Evolutionary conservation across 2,329 filamentous ascomycete genomes (phyloP).

Genomic region (Colletotrichum paranaense): DNA sequence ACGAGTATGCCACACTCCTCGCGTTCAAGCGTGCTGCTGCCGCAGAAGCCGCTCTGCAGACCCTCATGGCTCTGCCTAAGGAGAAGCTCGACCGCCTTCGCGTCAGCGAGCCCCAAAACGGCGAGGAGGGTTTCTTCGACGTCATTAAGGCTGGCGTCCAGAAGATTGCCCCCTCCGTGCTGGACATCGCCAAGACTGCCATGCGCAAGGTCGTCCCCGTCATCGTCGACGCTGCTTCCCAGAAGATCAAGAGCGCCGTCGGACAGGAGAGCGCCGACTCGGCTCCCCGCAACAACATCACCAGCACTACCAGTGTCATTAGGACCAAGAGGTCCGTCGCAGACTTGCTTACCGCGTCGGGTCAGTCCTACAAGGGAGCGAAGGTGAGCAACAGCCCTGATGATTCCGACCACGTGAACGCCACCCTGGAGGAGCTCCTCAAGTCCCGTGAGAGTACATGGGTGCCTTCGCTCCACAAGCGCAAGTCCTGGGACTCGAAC

Average conservation of each 20-base stretch:
- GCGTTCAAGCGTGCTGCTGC: neutral
- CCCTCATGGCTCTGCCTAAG: neutral
- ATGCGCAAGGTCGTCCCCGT: neutral
- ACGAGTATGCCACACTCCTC: neutral
- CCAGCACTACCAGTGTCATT: neutral
- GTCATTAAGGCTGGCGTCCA: neutral
- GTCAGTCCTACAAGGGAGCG: neutral
- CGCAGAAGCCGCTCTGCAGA: neutral
- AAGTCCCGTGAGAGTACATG: neutral
- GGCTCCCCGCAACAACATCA: neutral
- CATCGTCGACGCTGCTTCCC: neutral
- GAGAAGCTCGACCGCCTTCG: neutral
- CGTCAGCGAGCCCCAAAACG: neutral
- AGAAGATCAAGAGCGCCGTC: neutral
- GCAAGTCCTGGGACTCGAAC: neutral
- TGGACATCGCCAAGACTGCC: neutral
- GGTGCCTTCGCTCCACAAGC: conserved; percentile 4
- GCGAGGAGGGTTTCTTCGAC: neutral
- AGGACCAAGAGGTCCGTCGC: neutral
- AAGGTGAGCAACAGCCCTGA: neutral
- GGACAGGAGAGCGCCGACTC: neutral
- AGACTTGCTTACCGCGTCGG: neutral
- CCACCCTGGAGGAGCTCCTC: neutral
- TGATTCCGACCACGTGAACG: neutral
- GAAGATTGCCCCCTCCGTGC: neutral